phyloP scores from a whole-genome alignment of 2,329 filamentous ascomycete species.

The Diaporthe vexans region DNA sequence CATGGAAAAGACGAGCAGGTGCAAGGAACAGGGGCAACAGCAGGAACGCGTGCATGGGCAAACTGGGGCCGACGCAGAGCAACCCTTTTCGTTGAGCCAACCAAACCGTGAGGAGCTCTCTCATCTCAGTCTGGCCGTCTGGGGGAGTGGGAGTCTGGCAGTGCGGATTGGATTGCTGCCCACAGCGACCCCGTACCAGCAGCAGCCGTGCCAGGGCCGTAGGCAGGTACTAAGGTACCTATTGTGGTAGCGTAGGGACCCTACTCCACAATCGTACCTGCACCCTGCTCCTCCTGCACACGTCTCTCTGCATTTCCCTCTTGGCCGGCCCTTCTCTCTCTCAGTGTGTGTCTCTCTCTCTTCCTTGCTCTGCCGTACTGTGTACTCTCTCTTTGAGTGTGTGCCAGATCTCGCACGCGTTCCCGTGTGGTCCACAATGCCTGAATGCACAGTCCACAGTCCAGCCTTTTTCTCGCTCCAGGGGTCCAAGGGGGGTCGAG shows the following conservation, averaged over 20 bases:
- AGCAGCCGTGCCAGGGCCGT: slow-evolving; percentile 2
- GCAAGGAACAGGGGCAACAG: slow-evolving; percentile 38
- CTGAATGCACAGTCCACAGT: slow-evolving; percentile 1
- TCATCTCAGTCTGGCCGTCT: slow-evolving; percentile 27
- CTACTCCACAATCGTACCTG: slow-evolving; percentile 17
- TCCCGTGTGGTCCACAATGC: slow-evolving; percentile 3
- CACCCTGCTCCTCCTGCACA: not conserved
- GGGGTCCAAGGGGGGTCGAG: slow-evolving; percentile 23
- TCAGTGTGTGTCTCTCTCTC: too few relatives aligned
- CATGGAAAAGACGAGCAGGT: slow-evolving; percentile 33
- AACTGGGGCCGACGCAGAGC: slow-evolving; percentile 30
- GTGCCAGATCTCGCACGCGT: slow-evolving; percentile 7
- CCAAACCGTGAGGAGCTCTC: slow-evolving; percentile 26
- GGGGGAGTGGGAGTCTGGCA: slow-evolving; percentile 20
- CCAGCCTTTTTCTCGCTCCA: slow-evolving; percentile 21
- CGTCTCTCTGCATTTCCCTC: not conserved
- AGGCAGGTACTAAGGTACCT: not conserved
- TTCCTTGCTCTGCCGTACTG: not conserved
- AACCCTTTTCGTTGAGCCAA: slow-evolving; percentile 35
- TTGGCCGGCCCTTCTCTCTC: too few relatives aligned
- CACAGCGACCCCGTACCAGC: slow-evolving; percentile 14
- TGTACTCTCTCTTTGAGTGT: not conserved
- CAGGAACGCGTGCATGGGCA: slow-evolving; percentile 37
- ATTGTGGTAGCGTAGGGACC: not conserved
- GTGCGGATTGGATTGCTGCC: slow-evolving; percentile 28